A percentile compares a stretch with the other conserved stretches of the same genome.
These are phyloP conservation scores for Leishmania mexicana DNA, from an alignment of 208 protist genomes.

Conservation along the genomic window DNA sequence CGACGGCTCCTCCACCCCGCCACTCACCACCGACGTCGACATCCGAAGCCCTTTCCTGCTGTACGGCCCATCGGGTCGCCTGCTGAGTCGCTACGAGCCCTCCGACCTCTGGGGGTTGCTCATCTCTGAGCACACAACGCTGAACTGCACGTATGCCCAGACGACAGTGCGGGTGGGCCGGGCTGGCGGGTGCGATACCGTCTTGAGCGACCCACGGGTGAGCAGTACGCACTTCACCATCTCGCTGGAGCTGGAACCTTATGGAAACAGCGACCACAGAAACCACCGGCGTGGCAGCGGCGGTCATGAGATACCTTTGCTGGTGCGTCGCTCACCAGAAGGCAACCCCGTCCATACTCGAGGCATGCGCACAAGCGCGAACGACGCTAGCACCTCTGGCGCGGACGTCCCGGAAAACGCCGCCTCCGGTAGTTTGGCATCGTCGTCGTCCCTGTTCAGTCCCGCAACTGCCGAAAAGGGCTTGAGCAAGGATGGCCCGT, in stretches of 20 bases:
- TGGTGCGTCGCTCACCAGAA: not conserved
- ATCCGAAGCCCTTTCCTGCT: slow-evolving; percentile 26
- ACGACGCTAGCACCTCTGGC: not conserved
- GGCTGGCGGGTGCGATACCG: slow-evolving; percentile 39
- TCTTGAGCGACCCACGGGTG: slow-evolving; percentile 42
- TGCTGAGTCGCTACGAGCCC: slow-evolving; percentile 20
- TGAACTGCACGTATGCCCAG: slow-evolving; percentile 38
- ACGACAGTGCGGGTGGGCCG: slow-evolving; percentile 51
- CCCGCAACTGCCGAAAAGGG: not conserved
- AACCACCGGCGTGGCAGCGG: not conserved
- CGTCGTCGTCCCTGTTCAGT: not conserved
- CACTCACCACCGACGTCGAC: not conserved
- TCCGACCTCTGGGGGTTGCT: slow-evolving; percentile 56
- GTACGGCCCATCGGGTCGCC: slow-evolving; percentile 25
- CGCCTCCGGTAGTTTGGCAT: not conserved
- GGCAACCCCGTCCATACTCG: not conserved
- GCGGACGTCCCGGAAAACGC: not conserved
- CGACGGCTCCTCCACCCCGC: slow-evolving; percentile 4
- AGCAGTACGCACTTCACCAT: slow-evolving; percentile 68
- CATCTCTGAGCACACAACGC: slow-evolving; percentile 48
- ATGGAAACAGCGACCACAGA: not conserved
- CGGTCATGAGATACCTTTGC: not conserved
- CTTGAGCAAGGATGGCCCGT: not conserved
- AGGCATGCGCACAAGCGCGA: not conserved
- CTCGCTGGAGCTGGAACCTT: slow-evolving; percentile 43